Base-by-base conservation (phyloP, 2,329 filamentous ascomycete species). In the Pyrenochaeta sp. region DNA sequence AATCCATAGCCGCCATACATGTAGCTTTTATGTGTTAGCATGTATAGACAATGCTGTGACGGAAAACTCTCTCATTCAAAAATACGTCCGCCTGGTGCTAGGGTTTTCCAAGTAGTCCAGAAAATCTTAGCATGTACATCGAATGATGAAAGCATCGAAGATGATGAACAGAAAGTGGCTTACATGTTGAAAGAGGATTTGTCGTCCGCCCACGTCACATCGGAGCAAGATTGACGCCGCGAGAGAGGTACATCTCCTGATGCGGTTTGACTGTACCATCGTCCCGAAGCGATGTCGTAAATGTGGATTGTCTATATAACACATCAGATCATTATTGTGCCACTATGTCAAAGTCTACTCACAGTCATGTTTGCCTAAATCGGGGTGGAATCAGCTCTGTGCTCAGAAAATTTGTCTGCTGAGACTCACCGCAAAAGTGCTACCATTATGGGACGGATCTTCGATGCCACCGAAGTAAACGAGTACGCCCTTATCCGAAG, bases 131-230 rank as follows among this genome's bases (percentile, higher is more conserved):
- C 40, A 43, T 12, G 10, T 19, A 43, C 22, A 44, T 44, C 42
- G 15, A 44, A 28, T 4, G 4, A 25, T 25, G 22, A 3, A 43
- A 43, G n/a, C 22, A 13, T 8, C 10, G 4, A 25, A 12, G 27
- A 42, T 22, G 19, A n/a, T 22, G 24, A 28, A 44, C 2, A 5
- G 12, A 24, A 30, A 13, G 27, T 46, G n/a, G 13, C 84, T 73
- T 66, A 88, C 84, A 90, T 86, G 63, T 90, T 89, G 67, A 88
- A 89, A 7, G 85, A 88, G 13, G 86, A 87, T 53, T 82, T 78
- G 64, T 89, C 87, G 8, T 80, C 66, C 0, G 86, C 81, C 81
- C 86, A 88, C 1, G 84, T 84, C 13, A 82, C 84, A 48, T 86
- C 87, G 2, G 85, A 85, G 68, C 87, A 90, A 60, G 89, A 89